Evolutionary conservation across 495 filamentous ascomycete species (phyloP), one percentile per base, ranked within the genome.

Genomic region (Aspergillus campestris): DNA sequence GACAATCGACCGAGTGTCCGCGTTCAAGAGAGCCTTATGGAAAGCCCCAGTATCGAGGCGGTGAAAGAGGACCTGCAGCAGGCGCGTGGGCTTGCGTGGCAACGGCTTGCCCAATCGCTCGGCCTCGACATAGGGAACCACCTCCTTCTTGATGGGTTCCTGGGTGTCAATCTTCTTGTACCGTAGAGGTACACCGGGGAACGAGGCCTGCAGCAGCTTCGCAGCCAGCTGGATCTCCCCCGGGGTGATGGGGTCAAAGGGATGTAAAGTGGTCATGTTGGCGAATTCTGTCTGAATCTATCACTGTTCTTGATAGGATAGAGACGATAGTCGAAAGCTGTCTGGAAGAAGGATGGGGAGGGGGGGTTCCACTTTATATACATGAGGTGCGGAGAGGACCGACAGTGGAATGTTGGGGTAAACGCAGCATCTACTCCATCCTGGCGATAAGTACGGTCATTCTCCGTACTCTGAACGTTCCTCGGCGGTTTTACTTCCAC

Each of bases 131-230:
- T 64, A 68, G 32, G 62, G 59, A 8, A 66, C 34, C 9, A 66
- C 60, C 53, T 66, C 60, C 13, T 57, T 59, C 61, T 68, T 68
- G 44, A 61, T 56, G 5, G 65, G 65, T 11, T 68, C 65, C 38
- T 66, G 60, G 6, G 68, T 44, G 44, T 68, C 66, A 31, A 68
- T 68, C 37, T 60, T 60, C 52, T 70, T 70, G 45, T 65, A 70
- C 6, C 65, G 61, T 13, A 70, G 45, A 13, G 47, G 14, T 0
- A 66, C 60, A 0, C 59, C 58, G 9, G 62, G 65, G 47, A 68
- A 68, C 34, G 61, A 53, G 2, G 58, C 57, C 47, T 65, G 51
- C 8, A 70, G 53, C 38, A 70, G 54, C 47, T 64, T 61, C 18
- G 62, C 61, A 28, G 63, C 65, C 27, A 68, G 52, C 38, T 62